Conservation (phyloP, 371 early-diverging fungal species). For the Apophysomyces ossiformis region DNA sequence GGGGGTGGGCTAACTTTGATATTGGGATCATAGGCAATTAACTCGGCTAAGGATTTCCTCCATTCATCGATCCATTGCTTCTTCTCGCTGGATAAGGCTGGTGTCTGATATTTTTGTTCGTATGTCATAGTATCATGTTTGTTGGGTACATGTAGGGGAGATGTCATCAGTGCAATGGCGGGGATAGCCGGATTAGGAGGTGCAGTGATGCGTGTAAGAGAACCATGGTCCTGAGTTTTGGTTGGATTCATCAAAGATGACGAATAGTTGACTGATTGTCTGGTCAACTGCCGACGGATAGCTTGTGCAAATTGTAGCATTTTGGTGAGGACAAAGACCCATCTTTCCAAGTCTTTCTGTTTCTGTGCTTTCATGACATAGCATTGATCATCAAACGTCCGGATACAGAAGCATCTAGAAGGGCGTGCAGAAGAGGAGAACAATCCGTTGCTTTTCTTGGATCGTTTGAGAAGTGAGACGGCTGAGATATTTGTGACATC, state of each 20-base stretch:
- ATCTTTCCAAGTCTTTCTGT: slow-evolving; percentile 34
- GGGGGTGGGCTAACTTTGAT: slow-evolving; percentile 18
- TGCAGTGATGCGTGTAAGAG: slow-evolving; percentile 5
- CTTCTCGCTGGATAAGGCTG: slow-evolving; percentile 20
- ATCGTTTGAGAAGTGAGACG: slow-evolving; percentile 28
- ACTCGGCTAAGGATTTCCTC: slow-evolving; percentile 25
- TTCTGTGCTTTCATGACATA: slow-evolving; percentile 34
- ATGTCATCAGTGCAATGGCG: background rate
- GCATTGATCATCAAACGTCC: slow-evolving; percentile 23
- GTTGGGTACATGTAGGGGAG: background rate
- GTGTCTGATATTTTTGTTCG: background rate
- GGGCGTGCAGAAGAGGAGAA: slow-evolving; percentile 10
- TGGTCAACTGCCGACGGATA: slow-evolving; percentile 1
- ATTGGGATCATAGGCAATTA: slow-evolving; percentile 20
- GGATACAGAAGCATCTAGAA: slow-evolving; percentile 27
- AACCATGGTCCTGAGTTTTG: background rate
- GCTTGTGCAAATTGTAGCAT: slow-evolving; percentile 25
- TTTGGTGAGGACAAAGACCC: slow-evolving; percentile 37
- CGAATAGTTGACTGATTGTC: no score
- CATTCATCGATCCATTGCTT: slow-evolving; percentile 31
- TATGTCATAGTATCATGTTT: slow-evolving; percentile 4
- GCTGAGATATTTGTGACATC: slow-evolving; percentile 29
- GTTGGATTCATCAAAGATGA: background rate
- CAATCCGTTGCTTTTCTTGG: slow-evolving; percentile 9
- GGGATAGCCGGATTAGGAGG: slow-evolving; percentile 13